Evolutionary conservation across 2,329 filamentous ascomycete genomes (phyloP), one percentile per base, ranked within the genome.

Genomic region (Plenodomus tracheiphilus): DNA sequence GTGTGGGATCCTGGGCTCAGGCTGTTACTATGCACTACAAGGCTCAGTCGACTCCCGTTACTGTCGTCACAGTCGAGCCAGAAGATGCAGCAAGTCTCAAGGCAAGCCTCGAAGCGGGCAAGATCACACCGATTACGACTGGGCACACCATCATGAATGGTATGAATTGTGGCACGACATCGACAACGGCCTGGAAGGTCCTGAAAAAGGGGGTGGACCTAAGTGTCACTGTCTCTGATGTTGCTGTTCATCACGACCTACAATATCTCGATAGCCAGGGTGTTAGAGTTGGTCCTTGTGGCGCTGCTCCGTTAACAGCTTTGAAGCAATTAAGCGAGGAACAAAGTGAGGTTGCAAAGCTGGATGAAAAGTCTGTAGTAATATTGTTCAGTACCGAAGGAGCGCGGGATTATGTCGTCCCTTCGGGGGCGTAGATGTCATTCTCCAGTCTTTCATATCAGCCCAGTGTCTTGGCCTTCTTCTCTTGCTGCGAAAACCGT

Each of bases 1-100:
- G 89, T 0, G 88, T 89, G 0, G 89, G 89, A 0, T 88, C 84
- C 4, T 80, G 90, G 48, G 86, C 85, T 0, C 85, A 91, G 55
- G 82, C 89, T 0, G 87, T 89, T 0, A 79, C 81, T 0, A 74
- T 77, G 25, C 83, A 88, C 64, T 91, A 79, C 75, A 89, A 87
- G 59, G 70, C 75, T 10, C 56, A 60, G 9, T 15, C 38, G 8
- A 43, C 49, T 15, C 25, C 62, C 1, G 68, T 74, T 2, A 66
- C 61, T 1, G 79, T 91, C n/a, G 61, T 91, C 2, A 75, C 85
- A 0, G 88, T 91, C 0, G 89, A 93, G 66, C 84, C 88, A 0
- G 83, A 85, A 16, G 83, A 81, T 0, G 88, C 81, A 22, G 79
- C 83, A 0, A 85, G 82, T 53, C 67, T 88, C 7, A 51, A 61